Evolutionary conservation across 2,329 filamentous ascomycete species (phyloP).

Genomic region (Aspergillus puulaauensis): DNA sequence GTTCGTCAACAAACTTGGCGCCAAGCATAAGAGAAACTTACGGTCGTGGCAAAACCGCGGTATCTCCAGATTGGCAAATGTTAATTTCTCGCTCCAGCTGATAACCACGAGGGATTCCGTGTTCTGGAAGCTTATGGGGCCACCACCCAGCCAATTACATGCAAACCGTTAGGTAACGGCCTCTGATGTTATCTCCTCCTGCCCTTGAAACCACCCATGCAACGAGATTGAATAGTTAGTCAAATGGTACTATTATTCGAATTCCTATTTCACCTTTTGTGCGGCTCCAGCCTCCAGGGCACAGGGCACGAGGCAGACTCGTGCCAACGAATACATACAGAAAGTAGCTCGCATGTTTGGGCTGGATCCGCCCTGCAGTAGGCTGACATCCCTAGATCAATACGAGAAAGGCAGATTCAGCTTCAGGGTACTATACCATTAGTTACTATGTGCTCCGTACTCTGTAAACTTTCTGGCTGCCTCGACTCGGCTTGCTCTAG

Average conservation of each 20-base stretch:
- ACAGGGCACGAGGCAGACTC: slow-evolving; percentile 3
- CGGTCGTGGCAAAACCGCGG: background rate
- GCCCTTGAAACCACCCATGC: background rate
- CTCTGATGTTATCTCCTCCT: slow-evolving; percentile 2
- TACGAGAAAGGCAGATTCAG: background rate
- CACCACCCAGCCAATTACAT: background rate
- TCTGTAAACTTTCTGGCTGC: no score
- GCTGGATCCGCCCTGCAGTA: background rate
- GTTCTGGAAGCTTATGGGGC: slow-evolving; percentile 3
- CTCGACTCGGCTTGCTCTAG: no score
- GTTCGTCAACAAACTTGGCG: background rate
- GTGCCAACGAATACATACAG: background rate
- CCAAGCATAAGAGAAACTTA: background rate
- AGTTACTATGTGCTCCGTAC: no score
- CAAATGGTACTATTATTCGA: no score
- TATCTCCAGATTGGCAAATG: no score
- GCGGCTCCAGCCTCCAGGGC: background rate
- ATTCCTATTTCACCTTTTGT: background rate
- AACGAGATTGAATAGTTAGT: no score
- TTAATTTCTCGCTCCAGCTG: background rate
- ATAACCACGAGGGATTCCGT: background rate
- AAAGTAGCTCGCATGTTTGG: background rate
- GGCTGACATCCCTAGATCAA: background rate
- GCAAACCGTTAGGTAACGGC: slow-evolving; percentile 3
- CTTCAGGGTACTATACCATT: background rate